Evolutionary conservation across 2,329 filamentous ascomycete species (phyloP), one percentile per base, ranked within the genome.

Genomic region (Colletotrichum sp.): DNA sequence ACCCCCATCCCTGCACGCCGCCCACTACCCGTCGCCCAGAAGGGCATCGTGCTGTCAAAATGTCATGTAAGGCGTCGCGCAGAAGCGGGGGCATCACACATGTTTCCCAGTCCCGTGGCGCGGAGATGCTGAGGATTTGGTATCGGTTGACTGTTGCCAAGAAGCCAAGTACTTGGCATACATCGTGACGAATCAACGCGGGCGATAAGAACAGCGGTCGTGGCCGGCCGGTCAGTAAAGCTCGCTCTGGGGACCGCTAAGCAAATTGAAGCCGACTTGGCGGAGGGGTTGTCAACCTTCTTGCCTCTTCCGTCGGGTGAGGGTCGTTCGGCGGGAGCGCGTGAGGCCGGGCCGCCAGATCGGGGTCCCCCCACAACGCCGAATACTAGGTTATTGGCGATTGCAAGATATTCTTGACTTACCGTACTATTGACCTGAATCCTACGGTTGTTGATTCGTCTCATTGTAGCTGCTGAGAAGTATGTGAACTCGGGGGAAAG

Each of bases 281-380:
- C 66, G 22, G 32, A 39, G 48, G 28, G 22, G 48, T 52, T 27
- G 36, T 52, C 27, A n/a, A 25, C 34, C 7, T 64, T 39, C 22
- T 22, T 64, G 34, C 61, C 61, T 64, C 22, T 81, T 77, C 25
- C 77, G 81, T 1, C 6, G 11, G 44, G 6, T 13, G 44, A 52
- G 11, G 12, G 44, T 52, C 44, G 44, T 52, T 52, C n/a, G 44
- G 44, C 44, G 11, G n/a, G 6, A 52, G 44, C 4, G 44, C n/a
- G 13, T 13, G 3, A 52, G n/a, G 44, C 44, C 44, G 44, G n/a
- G 44, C 44, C n/a, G 44, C 44, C 0, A 13, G 0, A 22, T 52
- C 12, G 44, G n/a, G 8, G n/a, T 2, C n/a, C 44, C 44, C 44
- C 44, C 44, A 52, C 44, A 52, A 13, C 44, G 44, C 44, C 44